A percentile compares a stretch with the other conserved stretches of the same genome.
Evolutionary conservation across 1,139 yeast genomes (phyloP).

Genomic region (Protomyces macrosporus): DNA sequence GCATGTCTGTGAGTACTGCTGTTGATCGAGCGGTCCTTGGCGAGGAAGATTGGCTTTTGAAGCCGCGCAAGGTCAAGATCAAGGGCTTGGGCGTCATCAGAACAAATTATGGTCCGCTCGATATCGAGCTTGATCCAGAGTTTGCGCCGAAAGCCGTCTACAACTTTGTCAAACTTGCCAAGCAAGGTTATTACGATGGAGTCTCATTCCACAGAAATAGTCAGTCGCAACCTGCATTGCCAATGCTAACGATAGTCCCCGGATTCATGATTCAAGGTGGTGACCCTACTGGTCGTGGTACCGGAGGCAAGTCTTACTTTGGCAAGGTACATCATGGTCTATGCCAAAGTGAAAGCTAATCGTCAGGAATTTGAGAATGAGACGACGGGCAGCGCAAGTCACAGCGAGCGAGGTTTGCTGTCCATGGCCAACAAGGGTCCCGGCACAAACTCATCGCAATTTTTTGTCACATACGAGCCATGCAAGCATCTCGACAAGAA

Average conservation of each 20-base stretch:
- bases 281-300: conserved; percentile 48
- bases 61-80: conserved; percentile 36
- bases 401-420: conserved; percentile 72
- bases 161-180: conserved; percentile 44
- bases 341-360: background rate
- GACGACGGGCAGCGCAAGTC: conserved; percentile 64
- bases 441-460: conserved; percentile 65
- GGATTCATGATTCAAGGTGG: conserved; percentile 53
- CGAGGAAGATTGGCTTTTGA: conserved; percentile 36
- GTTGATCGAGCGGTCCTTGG: conserved; percentile 33
- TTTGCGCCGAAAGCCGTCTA: conserved; percentile 46
- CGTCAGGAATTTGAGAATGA: conserved; percentile 43
- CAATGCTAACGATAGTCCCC: conserved; percentile 36
- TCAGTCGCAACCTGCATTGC: background rate
- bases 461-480: conserved; percentile 68
- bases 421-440: conserved; percentile 73
- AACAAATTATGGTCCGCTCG: conserved; percentile 37
- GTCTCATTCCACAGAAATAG: conserved; percentile 45
- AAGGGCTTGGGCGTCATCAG: conserved; percentile 41
- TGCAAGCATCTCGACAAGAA: conserved; percentile 69
- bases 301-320: conserved; percentile 42
- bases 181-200: conserved; percentile 43
- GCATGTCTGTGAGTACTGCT: conserved; percentile 36
- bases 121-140: conserved; percentile 41
- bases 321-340: conserved; percentile 33